Base-by-base conservation (phyloP, 805 yeast species). In the Pichia cephalocereana region DNA sequence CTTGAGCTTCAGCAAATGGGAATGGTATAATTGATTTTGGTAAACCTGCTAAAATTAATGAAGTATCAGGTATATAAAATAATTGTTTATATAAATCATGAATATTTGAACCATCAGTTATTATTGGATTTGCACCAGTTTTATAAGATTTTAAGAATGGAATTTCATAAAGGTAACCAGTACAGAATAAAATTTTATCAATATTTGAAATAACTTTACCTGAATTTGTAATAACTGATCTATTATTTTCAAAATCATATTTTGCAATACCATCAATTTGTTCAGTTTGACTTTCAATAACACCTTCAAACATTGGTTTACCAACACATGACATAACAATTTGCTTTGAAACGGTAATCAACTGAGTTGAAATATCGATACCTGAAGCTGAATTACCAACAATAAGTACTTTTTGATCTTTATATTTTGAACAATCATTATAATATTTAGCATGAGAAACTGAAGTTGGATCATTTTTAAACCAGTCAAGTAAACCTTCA, bases 121-220 rank as follows among this genome's bases (percentile, higher is more conserved):
- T 46, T 8, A 64, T 48, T 3, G 66, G 55, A 15, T 56, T 30
- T 23, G 57, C 61, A 10, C 65, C 64, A 12, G 50, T 55, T 9
- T 46, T 26, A 46, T 65, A 66, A 32, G 53, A 53, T 41, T 75
- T 70, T 45, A 86, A 62, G 55, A 77, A 83, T 19, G 95, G 93
- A 48, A 77, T 70, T 37, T 78, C 74, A 57, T 80, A 80, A 42
- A 78, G 67, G 62, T 84, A 86, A 1, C 95, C 95, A 0, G 95
- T 86, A 44, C 86, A 84, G 60, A 80, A 83, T 10, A 86, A 67
- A 10, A 86, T 67, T 23, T 59, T 57, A 52, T 85, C 90, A 39
- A 84, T 74, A 37, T 69, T 69, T 1, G 56, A 54, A 3, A 81
- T 49, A 11, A 56, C 61, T 3, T 62, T 54, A 2, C 83, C 88